These are phyloP conservation scores for Citrullus amarus DNA, from an alignment of 306 rosid genomes.

Conservation along the genomic window DNA sequence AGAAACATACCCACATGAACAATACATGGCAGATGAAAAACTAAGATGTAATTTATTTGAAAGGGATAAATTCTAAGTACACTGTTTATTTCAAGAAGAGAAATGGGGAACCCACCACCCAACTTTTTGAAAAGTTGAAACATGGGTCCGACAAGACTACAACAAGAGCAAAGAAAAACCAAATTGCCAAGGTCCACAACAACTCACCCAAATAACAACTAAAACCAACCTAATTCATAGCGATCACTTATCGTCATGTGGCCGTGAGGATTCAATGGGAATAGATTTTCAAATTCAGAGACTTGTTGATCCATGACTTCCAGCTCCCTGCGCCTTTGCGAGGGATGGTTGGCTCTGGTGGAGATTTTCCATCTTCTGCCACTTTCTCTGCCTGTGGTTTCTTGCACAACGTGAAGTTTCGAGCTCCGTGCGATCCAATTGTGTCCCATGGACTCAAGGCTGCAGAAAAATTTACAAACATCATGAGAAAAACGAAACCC, in stretches of 20 bases:
- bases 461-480: conserved; percentile 20
- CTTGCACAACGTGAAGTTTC: conserved; percentile 84
- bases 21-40: not conserved
- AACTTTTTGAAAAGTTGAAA: not conserved
- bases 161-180: not conserved
- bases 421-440: conserved; percentile 69
- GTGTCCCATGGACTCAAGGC: conserved; percentile 68
- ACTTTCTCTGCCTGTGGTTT: conserved; percentile 40
- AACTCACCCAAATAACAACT: not conserved
- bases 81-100: not conserved
- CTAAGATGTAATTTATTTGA: not conserved
- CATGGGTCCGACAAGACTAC: not conserved
- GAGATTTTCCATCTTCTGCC: conserved; percentile 9
- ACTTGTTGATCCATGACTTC: conserved; percentile 85
- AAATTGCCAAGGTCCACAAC: conserved; percentile 5
- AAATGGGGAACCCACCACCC: not conserved
- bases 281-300: conserved; percentile 52
- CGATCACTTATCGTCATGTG: not conserved
- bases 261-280: conserved; percentile 32
- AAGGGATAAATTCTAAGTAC: not conserved
- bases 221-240: conserved; percentile 2
- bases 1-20: not conserved
- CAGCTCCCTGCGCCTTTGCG: conserved; percentile 56
- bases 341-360: not conserved
- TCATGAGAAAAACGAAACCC: not conserved